Conservation (phyloP, 179 eudicot species). For the Sideroxylon spinosum region DNA sequence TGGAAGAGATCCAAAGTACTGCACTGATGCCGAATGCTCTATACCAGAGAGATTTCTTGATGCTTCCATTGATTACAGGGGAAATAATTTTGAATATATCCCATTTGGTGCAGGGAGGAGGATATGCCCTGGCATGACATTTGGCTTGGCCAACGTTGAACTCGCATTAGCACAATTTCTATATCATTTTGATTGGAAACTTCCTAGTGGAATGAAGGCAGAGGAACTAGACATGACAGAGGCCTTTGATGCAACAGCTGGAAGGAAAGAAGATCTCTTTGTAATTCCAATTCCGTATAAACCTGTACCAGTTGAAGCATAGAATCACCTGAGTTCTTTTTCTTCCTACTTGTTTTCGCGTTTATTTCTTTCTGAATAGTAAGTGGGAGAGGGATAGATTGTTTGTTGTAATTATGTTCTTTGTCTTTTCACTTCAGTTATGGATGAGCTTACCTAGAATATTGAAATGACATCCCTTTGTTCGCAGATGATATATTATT, state of each 20-base stretch:
- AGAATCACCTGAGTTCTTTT: not conserved
- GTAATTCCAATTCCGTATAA: not conserved
- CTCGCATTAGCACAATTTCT: slow-evolving; percentile 16
- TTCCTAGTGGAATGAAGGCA: slow-evolving; percentile 12
- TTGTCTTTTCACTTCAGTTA: too few species aligned
- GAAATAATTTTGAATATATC: slow-evolving; percentile 23
- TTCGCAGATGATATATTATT: too few species aligned
- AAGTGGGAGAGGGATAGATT: not conserved
- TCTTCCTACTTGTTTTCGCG: too few species aligned
- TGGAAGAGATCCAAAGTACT: slow-evolving; percentile 22
- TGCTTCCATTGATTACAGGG: slow-evolving; percentile 25
- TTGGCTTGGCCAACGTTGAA: slow-evolving; percentile 15
- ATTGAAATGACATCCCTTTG: too few species aligned
- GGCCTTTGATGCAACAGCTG: slow-evolving; percentile 8
- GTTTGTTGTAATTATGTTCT: too few species aligned
- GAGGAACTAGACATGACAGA: slow-evolving; percentile 25
- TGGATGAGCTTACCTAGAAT: too few species aligned
- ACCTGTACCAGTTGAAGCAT: slow-evolving; percentile 10
- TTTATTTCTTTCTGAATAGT: not conserved
- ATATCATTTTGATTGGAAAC: slow-evolving; percentile 27
- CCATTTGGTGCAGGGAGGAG: slow-evolving; percentile 41
- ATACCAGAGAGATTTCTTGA: slow-evolving; percentile 28
- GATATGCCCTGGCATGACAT: slow-evolving; percentile 33
- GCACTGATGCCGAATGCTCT: slow-evolving; percentile 22
- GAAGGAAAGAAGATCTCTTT: slow-evolving; percentile 16